These are phyloP conservation scores for Oehlia diaphana DNA, from an alignment of 192 early-diverging fungal genomes.

Conservation along the genomic window DNA sequence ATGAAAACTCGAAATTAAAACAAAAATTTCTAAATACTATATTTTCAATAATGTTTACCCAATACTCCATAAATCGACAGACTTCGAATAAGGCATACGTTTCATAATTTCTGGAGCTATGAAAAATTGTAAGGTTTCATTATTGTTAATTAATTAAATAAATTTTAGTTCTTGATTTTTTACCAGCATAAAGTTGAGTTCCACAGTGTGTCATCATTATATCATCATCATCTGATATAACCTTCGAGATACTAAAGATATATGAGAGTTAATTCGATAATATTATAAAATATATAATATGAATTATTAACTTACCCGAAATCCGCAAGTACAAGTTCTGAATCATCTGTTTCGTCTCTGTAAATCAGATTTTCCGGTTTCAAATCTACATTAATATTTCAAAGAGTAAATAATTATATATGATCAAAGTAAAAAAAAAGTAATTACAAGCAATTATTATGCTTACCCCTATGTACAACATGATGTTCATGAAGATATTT, in stretches of 20 bases:
- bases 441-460: not conserved
- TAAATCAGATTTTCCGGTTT: constrained; percentile 92
- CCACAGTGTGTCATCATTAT: constrained; percentile 82
- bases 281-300: not conserved
- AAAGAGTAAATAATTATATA: not conserved
- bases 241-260: constrained; percentile 61
- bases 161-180: not conserved
- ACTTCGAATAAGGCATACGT: constrained; percentile 80
- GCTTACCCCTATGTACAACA: constrained; percentile 79
- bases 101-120: constrained; percentile 85
- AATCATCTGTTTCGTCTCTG: constrained; percentile 55
- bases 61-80: constrained; percentile 94
- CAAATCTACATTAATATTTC: constrained; percentile 43
- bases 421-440: not conserved
- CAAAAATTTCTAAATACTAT: not conserved
- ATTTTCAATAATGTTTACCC: constrained; percentile 41
- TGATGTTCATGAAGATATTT: constrained; percentile 84
- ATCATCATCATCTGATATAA: constrained; percentile 61
- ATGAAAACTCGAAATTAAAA: not conserved
- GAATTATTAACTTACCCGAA: constrained; percentile 60
- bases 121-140: constrained; percentile 9
- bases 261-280: not conserved
- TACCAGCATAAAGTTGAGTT: constrained; percentile 75
- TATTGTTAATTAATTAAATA: not conserved
- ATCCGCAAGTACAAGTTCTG: constrained; percentile 83